Evolutionary conservation across 176 grass and related monocot species (phyloP), one percentile per base, ranked within the genome.

Genomic region (Zizania latifolia): DNA sequence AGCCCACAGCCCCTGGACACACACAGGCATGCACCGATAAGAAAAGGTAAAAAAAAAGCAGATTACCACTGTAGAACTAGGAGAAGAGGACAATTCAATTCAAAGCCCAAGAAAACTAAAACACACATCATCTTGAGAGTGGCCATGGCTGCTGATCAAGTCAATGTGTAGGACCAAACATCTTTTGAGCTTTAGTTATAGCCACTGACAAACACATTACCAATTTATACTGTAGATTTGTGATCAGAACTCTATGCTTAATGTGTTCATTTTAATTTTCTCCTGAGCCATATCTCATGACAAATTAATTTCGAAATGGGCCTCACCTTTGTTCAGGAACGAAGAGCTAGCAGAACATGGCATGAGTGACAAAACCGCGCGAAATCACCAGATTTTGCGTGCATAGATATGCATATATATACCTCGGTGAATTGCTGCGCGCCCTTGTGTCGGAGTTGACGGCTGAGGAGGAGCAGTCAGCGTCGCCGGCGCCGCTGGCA

Each of bases 381-480:
- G 0, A 48, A 48, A 48, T 19, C 16, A 48, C 1, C 40, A 22
- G 0, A 48, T 71, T 71, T 62, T 45, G 35, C 48, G 10, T 62
- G 36, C 17, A 41, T 36, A n/a, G n/a, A n/a, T n/a, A n/a, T n/a
- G n/a, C n/a, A n/a, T n/a, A 70, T 32, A n/a, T 72, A 31, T 91
- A 91, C 93, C 90, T 93, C 75, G 94, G 78, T 17, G 84, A 83
- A 24, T 50, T 84, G 69, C 86, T 78, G 72, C 74, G 62, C 2
- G 10, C 19, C 39, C 32, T 81, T 22, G 41, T 57, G 14, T 76
- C 70, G 24, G 90, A 68, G 65, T 96, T 82, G 14, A 48, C 70
- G n/a, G 81, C 77, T 0, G 66, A 43, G 28, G 86, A 51, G 63
- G 86, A 82, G 69, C 70, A 89, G 27, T 92, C 93, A 13, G 61